A percentile compares a stretch with the other conserved stretches of the same genome.
These are phyloP conservation scores for Ascochyta lentis DNA, from an alignment of 2,329 filamentous ascomycete species.

Conservation along the genomic window DNA sequence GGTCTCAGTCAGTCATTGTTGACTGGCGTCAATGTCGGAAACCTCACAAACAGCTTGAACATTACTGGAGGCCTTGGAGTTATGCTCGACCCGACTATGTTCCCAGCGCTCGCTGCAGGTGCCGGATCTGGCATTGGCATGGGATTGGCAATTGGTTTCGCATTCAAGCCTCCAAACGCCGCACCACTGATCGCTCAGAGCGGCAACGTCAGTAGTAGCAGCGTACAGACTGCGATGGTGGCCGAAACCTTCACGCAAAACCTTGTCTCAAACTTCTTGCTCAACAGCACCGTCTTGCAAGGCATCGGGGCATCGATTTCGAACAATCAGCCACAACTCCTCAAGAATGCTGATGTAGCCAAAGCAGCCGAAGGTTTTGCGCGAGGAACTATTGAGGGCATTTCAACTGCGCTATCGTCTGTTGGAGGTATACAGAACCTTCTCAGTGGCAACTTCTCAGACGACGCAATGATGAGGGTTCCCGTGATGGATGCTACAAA, in stretches of 20 bases:
- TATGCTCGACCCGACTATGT: slow-evolving; percentile 18
- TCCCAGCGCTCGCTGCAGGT: slow-evolving; percentile 34
- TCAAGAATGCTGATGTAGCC: slow-evolving; percentile 19
- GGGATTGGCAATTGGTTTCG: slow-evolving; percentile 33
- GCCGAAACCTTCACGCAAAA: slow-evolving; percentile 33
- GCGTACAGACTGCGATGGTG: slow-evolving; percentile 23
- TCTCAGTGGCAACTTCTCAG: slow-evolving; percentile 32
- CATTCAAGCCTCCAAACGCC: slow-evolving; percentile 17
- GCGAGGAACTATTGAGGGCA: slow-evolving; percentile 36
- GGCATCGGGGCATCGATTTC: slow-evolving; percentile 8
- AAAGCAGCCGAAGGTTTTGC: slow-evolving; percentile 38
- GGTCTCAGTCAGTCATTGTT: slow-evolving; percentile 39
- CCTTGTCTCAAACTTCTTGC: slow-evolving; percentile 30
- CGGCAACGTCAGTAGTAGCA: slow-evolving; percentile 14
- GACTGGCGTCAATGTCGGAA: slow-evolving; percentile 26
- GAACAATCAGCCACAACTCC: slow-evolving; percentile 7
- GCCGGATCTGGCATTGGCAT: slow-evolving; percentile 39
- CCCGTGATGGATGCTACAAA: slow-evolving; percentile 22
- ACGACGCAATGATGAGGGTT: slow-evolving; percentile 27
- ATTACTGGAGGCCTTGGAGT: not conserved
- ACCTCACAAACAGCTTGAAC: slow-evolving; percentile 9
- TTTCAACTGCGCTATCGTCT: slow-evolving; percentile 31
- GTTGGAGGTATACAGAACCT: slow-evolving; percentile 38
- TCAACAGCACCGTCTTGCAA: slow-evolving; percentile 29
- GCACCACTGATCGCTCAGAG: slow-evolving; percentile 3